Evolutionary conservation across 495 filamentous ascomycete genomes (phyloP), one percentile per base, ranked within the genome.

Genomic region (Recurvomyces mirabilis): DNA sequence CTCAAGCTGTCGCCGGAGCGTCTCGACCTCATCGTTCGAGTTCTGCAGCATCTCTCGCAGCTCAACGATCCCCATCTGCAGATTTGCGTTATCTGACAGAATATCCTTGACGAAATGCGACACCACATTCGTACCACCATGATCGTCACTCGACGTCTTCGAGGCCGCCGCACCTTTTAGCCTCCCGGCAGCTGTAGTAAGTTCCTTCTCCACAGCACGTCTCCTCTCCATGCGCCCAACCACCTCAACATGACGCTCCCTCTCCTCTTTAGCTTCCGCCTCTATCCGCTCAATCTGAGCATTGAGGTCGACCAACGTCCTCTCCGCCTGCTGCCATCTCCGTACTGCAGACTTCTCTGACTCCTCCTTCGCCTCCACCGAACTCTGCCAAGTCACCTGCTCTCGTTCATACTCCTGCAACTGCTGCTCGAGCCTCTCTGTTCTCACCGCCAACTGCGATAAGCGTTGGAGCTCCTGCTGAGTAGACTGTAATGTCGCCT

Each of bases 91-190:
- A 58, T 98, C 89, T 56, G 93, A 83, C 26, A 98, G 64, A 34
- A 98, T 87, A 54, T 95, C 89, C 57, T 86, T 86, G 43, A 98
- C 89, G 47, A 98, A 95, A 54, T 87, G 82, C 25, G 84, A 87
- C 6, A 95, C 82, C 12, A 93, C 85, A 43, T 63, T 74, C 28
- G 73, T 71, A 5, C 70, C 69, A 5, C 42, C 41, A 20, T 43
- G 24, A 13, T 58, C 37, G 9, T 36, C 15, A 11, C 17, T 46
- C 77, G 56, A 17, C 75, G 73, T 41, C 71, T 80, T 22, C 24
- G 73, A 69, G 2, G 79, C 81, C 1, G 83, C 83, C 2, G 82
- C 82, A 12, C 82, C 82, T 60, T 87, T 91, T 31, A 89, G 67
- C 36, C 83, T 71, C 20, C 82, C 78, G 20, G 81, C 82, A 5